Conservation (phyloP, 2,329 filamentous ascomycete genomes). For the Sclerotinia trifoliorum region DNA sequence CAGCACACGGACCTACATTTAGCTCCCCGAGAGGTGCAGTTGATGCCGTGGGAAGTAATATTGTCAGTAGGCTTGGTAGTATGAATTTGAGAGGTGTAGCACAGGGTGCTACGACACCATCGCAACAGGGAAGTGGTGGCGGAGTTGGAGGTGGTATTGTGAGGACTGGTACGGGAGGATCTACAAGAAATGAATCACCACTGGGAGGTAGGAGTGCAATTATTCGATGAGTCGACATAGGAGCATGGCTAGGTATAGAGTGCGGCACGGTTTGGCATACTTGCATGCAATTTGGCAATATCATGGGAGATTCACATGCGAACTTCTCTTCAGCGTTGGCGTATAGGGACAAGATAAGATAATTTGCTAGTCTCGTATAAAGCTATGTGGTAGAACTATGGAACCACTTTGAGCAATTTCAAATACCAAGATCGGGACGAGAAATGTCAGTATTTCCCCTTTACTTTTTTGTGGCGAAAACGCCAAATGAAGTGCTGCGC, state of each 20-base stretch:
- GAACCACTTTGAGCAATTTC: neutral
- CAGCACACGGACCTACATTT: slow-evolving; percentile 74
- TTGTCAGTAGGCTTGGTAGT: slow-evolving; percentile 83
- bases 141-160: slow-evolving; percentile 13
- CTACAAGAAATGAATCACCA: slow-evolving; percentile 15
- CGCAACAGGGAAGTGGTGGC: neutral
- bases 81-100: slow-evolving; percentile 45
- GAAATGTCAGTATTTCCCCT: neutral
- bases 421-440: neutral
- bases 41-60: slow-evolving; percentile 86
- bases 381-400: slow-evolving; percentile 4
- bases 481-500: neutral
- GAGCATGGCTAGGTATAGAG: neutral
- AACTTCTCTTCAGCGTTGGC: slow-evolving; percentile 5
- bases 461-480: neutral
- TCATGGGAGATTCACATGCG: neutral
- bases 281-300: slow-evolving; percentile 9
- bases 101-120: slow-evolving; percentile 18
- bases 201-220: slow-evolving; percentile 25
- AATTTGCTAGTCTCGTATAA: neutral
- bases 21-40: slow-evolving; percentile 86
- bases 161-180: slow-evolving; percentile 22
- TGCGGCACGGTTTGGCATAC: neutral
- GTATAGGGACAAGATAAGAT: neutral
- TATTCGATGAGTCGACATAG: slow-evolving; percentile 12